These are phyloP conservation scores for Claviceps citrina DNA, from an alignment of 2,329 filamentous ascomycete species.

Conservation along the genomic window DNA sequence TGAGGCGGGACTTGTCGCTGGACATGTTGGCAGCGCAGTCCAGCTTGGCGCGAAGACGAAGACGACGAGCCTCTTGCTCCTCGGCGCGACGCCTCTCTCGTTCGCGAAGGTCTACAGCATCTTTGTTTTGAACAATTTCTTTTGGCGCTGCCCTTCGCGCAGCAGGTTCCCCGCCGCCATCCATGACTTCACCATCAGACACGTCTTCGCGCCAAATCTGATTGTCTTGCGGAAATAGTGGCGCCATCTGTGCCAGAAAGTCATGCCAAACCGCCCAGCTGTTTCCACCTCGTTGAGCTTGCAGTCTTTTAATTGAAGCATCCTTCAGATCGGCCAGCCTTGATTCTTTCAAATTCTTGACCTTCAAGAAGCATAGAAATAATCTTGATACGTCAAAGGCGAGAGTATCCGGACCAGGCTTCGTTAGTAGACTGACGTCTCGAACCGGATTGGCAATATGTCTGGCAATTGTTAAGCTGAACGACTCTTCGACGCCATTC, in stretches of 20 bases:
- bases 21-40: constrained; percentile 26
- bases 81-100: constrained; percentile 36
- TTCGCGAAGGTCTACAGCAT: constrained; percentile 36
- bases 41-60: constrained; percentile 30
- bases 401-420: constrained; percentile 6
- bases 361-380: constrained; percentile 17
- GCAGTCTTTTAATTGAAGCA: constrained; percentile 9
- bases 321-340: constrained; percentile 3
- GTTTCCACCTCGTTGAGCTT: constrained; percentile 9
- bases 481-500: constrained; percentile 6
- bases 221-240: constrained; percentile 18
- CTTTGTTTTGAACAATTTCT: constrained; percentile 22
- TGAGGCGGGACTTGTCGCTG: constrained; percentile 34
- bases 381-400: constrained; percentile 18
- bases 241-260: constrained; percentile 14
- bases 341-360: constrained; percentile 11
- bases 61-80: constrained; percentile 37
- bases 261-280: constrained; percentile 13
- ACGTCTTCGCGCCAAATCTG: constrained; percentile 17
- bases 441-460: constrained; percentile 8
- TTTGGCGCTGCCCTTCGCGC: constrained; percentile 11
- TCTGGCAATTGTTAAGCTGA: constrained; percentile 2
- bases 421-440: constrained; percentile 5
- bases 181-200: constrained; percentile 9
- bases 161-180: constrained; percentile 8